Percentiles rank a stretch among this genome's conserved stretches.
Evolutionary conservation across 2,329 filamentous ascomycete species (phyloP).

Genomic region (Hymenoscyphus occultus): DNA sequence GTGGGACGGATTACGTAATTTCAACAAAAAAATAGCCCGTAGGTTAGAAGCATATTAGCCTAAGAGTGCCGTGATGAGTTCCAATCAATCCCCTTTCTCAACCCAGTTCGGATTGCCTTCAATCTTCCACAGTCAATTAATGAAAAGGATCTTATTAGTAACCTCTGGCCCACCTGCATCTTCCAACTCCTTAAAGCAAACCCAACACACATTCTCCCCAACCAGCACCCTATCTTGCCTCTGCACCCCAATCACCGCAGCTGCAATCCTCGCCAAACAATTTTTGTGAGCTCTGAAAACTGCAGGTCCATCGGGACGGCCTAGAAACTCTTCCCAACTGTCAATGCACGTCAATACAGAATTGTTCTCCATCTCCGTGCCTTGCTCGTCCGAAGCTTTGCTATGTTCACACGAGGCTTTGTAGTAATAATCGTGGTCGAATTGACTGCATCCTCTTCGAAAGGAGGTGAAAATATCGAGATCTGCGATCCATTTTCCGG

Average conservation of each 20-base stretch:
- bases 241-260: background rate
- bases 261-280: background rate
- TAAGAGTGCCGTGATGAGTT: no score
- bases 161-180: background rate
- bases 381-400: background rate
- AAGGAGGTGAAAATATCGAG: background rate
- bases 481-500: background rate
- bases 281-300: background rate
- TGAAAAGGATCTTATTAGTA: background rate
- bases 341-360: background rate
- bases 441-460: background rate
- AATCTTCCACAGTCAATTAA: background rate
- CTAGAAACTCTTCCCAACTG: background rate
- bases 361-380: background rate
- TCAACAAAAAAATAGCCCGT: no score
- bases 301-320: background rate
- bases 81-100: no score
- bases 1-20: no score
- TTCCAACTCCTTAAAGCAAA: background rate
- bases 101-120: no score
- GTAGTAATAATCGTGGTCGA: background rate
- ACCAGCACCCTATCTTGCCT: background rate
- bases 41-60: no score
- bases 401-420: background rate
- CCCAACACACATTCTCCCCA: background rate